A percentile compares a stretch with the other conserved stretches of the same genome.
Conservation (phyloP, 192 early-diverging fungal genomes). For the Backusella tarrabulga region DNA sequence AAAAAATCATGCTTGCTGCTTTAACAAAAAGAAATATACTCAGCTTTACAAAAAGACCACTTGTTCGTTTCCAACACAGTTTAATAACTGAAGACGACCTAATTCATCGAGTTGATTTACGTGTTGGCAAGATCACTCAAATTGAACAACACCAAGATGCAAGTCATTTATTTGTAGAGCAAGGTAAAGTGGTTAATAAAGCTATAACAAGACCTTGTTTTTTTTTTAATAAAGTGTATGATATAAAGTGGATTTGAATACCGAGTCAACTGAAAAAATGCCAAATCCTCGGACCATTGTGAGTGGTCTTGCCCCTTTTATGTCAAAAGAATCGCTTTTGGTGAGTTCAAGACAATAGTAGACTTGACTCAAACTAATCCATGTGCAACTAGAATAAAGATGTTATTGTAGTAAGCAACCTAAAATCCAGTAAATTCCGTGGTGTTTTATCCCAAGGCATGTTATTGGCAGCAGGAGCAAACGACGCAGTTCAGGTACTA, state of each 20-base stretch:
- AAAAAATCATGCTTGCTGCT: not conserved
- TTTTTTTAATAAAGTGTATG: too few species aligned
- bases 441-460: conserved; percentile 66
- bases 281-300: conserved; percentile 60
- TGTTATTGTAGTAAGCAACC: conserved; percentile 58
- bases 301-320: conserved; percentile 58
- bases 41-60: not conserved
- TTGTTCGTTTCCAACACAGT: not conserved
- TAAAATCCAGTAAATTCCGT: conserved; percentile 65
- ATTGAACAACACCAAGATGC: conserved; percentile 53
- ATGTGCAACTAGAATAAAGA: conserved; percentile 27
- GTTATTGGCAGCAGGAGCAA: conserved; percentile 56
- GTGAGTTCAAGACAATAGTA: conserved; percentile 17
- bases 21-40: not conserved
- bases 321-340: conserved; percentile 48
- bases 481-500: conserved; percentile 49
- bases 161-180: conserved; percentile 47
- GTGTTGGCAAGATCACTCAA: conserved; percentile 60
- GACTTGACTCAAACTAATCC: not conserved
- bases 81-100: conserved; percentile 26
- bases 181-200: conserved; percentile 22
- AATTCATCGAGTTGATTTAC: conserved; percentile 52
- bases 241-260: conserved; percentile 50
- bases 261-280: conserved; percentile 37
- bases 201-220: not conserved